Percentiles rank a stretch among this genome's conserved stretches.
phyloP scores from a whole-genome alignment of 139 green algal genomes.

The Tetradesmus lagerheimii region DNA sequence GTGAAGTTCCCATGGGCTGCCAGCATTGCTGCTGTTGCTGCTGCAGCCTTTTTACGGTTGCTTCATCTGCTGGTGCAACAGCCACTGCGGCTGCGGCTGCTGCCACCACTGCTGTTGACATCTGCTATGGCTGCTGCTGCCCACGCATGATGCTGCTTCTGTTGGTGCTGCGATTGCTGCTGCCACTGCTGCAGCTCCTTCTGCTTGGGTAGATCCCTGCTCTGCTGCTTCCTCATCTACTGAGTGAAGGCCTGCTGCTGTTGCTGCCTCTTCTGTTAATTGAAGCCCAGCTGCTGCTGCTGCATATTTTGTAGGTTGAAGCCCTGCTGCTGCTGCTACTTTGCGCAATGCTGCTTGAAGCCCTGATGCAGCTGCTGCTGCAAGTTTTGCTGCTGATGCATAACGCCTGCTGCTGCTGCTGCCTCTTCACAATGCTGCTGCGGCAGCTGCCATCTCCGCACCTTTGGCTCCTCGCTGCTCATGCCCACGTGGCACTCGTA shows the following conservation, averaged over 20 bases:
- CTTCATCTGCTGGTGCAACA: neutral
- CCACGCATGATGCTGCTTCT: neutral
- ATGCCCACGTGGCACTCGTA: slow-evolving; percentile 99
- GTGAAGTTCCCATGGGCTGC: slow-evolving; percentile 80
- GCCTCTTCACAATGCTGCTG: neutral
- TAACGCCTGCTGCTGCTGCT: neutral
- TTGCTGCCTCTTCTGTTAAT: too few relatives aligned
- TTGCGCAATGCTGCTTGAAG: too few relatives aligned
- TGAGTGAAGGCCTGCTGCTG: too few relatives aligned
- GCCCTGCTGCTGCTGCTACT: too few relatives aligned
- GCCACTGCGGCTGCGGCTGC: neutral
- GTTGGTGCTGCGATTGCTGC: neutral
- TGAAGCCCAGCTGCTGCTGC: too few relatives aligned
- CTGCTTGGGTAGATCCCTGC: too few relatives aligned
- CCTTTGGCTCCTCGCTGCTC: slow-evolving; percentile 75
- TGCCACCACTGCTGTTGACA: too few relatives aligned
- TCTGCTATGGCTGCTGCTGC: neutral
- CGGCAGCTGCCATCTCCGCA: neutral
- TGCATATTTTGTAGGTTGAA: too few relatives aligned
- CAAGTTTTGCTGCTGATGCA: neutral
- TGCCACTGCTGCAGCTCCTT: too few relatives aligned
- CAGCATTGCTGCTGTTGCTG: neutral
- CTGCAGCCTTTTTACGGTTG: neutral
- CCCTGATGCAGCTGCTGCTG: too few relatives aligned
- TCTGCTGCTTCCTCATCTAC: too few relatives aligned